A percentile compares a stretch with the other conserved stretches of the same genome.
phyloP scores from a whole-genome alignment of 2,329 filamentous ascomycete species.

The Calonectria pauciramosa region DNA sequence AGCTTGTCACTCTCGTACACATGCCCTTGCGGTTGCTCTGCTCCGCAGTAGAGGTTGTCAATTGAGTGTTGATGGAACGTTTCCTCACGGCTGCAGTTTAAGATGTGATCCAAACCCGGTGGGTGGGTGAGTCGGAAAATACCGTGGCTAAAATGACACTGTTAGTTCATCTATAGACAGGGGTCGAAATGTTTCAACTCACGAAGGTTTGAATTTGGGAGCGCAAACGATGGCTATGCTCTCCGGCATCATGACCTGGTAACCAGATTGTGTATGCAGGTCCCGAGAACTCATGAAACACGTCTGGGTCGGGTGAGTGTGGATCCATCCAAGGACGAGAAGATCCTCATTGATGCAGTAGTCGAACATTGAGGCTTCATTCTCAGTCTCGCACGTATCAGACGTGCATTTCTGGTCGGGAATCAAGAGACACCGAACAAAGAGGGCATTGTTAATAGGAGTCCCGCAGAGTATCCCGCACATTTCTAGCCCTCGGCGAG shows the following conservation, averaged over 20 bases:
- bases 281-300: conserved; percentile 98
- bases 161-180: not conserved
- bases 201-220: conserved; percentile 83
- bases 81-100: conserved; percentile 81
- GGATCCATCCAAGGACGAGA: conserved; percentile 95
- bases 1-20: conserved; percentile 77
- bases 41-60: conserved; percentile 83
- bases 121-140: conserved; percentile 95
- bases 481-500: conserved; percentile 86
- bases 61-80: conserved; percentile 84
- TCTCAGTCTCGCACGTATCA: conserved; percentile 95
- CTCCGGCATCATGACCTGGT: conserved; percentile 96
- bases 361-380: conserved; percentile 87
- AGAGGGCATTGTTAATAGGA: conserved; percentile 91
- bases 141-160: conserved; percentile 75
- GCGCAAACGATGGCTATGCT: conserved; percentile 98
- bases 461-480: conserved; percentile 95
- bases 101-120: conserved; percentile 87
- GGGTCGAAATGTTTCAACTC: conserved; percentile 52
- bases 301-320: conserved; percentile 95
- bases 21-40: conserved; percentile 75
- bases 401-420: conserved; percentile 91
- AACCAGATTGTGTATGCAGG: conserved; percentile 92
- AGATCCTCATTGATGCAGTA: conserved; percentile 89
- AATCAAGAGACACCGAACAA: conserved; percentile 89